Evolutionary conservation across 2,329 filamentous ascomycete genomes (phyloP).

Genomic region (Neoascochyta sp.): DNA sequence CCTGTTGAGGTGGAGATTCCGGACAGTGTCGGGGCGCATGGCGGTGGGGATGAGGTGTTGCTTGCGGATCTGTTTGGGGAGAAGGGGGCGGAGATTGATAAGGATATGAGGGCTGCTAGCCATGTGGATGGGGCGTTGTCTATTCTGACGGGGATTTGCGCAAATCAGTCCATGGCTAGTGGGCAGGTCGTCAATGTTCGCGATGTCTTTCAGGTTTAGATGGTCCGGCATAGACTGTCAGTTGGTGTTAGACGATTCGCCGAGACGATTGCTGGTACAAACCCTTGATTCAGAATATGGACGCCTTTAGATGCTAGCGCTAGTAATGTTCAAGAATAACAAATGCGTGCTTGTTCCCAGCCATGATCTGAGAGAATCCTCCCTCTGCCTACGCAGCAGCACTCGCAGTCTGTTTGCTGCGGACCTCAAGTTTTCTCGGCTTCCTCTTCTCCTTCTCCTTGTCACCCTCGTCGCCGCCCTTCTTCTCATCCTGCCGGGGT

Average conservation of each 20-base stretch:
- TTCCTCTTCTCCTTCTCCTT: conserved; percentile 6
- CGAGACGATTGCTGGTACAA: no score
- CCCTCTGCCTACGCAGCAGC: no score
- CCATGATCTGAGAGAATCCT: no score
- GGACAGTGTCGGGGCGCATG: conserved; percentile 55
- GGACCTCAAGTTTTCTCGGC: conserved; percentile 23
- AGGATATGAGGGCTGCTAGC: conserved; percentile 54
- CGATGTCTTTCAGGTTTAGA: conserved; percentile 37
- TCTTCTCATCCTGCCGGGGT: conserved; percentile 3
- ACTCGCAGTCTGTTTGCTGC: conserved; percentile 11
- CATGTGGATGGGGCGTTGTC: conserved; percentile 58
- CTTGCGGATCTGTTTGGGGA: conserved; percentile 58
- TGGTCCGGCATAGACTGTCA: no score
- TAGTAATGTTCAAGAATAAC: no score
- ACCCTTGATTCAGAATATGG: no score
- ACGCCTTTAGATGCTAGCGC: no score
- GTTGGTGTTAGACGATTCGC: no score
- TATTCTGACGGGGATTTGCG: conserved; percentile 58
- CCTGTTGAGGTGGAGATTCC: conserved; percentile 54
- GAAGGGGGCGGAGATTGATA: conserved; percentile 44
- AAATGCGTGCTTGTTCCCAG: no score
- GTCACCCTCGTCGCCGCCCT: conserved; percentile 2
- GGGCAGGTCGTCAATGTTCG: conserved; percentile 56
- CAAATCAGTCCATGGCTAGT: conserved; percentile 56
- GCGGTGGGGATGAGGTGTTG: conserved; percentile 57